Evolutionary conservation across 179 eudicot genomes (phyloP).

Genomic region (Amaranthus tricolor): DNA sequence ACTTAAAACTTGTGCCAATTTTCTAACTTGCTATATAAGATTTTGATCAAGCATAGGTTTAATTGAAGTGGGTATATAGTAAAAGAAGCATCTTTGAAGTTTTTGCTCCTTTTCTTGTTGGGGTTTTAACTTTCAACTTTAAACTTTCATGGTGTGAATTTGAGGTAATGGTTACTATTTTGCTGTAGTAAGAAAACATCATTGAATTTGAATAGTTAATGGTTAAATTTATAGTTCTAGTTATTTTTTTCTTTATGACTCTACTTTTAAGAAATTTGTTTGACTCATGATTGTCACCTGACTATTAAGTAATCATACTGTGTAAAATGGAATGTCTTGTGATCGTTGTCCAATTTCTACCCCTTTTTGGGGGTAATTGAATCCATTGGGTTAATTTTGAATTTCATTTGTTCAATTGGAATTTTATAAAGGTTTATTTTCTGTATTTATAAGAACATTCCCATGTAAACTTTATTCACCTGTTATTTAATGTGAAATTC

Average conservation of each 20-base stretch:
- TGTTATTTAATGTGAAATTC: constrained; percentile 22
- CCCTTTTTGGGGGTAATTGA: background rate
- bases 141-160: background rate
- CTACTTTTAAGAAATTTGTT: constrained; percentile 21
- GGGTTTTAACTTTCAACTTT: background rate
- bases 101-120: constrained; percentile 2
- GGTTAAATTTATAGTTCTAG: background rate
- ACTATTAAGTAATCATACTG: constrained; percentile 7
- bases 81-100: constrained; percentile 17
- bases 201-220: constrained; percentile 8
- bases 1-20: constrained; percentile 3
- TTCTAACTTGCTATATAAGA: background rate
- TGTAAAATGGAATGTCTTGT: constrained; percentile 27
- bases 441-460: background rate
- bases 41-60: constrained; percentile 11
- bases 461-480: background rate
- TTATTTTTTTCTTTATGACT: background rate
- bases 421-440: constrained; percentile 19
- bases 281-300: constrained; percentile 24
- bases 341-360: constrained; percentile 15
- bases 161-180: constrained; percentile 14
- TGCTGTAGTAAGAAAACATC: background rate
- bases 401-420: constrained; percentile 26
- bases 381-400: constrained; percentile 20
- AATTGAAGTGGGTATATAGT: constrained; percentile 31